phyloP scores from a whole-genome alignment of 2,329 filamentous ascomycete genomes.

The Colletotrichum neosansevieriae region DNA sequence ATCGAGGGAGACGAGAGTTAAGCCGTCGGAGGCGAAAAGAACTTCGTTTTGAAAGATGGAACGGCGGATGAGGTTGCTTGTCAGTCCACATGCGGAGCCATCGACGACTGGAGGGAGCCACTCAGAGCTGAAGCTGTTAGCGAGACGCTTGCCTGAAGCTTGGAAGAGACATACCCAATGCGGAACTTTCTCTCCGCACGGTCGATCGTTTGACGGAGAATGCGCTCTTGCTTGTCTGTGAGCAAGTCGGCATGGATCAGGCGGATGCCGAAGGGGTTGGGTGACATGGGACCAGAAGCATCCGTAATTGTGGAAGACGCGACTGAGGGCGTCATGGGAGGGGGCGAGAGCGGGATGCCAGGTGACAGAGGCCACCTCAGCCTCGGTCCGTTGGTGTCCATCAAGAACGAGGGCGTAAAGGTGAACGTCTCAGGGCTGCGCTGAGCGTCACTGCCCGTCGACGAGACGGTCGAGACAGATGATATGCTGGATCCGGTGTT shows the following conservation, averaged over 20 bases:
- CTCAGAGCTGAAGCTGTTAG: conserved; percentile 47
- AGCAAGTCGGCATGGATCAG: conserved; percentile 63
- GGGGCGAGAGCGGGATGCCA: conserved; percentile 54
- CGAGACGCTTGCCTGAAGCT: neutral
- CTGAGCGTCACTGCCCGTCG: conserved; percentile 42
- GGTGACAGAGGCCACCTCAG: conserved; percentile 53
- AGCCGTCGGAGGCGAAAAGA: conserved; percentile 69
- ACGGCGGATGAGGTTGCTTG: conserved; percentile 64
- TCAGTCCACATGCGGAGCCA: conserved; percentile 59
- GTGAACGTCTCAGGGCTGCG: conserved; percentile 49
- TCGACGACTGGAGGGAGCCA: conserved; percentile 59
- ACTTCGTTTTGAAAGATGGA: conserved; percentile 71
- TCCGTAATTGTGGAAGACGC: conserved; percentile 53
- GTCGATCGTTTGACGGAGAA: conserved; percentile 60
- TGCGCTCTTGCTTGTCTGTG: conserved; percentile 59
- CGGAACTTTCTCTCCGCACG: conserved; percentile 63
- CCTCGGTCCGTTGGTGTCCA: conserved; percentile 46
- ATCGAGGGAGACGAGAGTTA: conserved; percentile 71
- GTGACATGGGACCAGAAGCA: conserved; percentile 48
- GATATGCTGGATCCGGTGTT: conserved; percentile 49
- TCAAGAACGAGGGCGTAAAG: conserved; percentile 47
- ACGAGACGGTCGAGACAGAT: conserved; percentile 35
- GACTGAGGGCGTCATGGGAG: conserved; percentile 63
- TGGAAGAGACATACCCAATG: conserved; percentile 43
- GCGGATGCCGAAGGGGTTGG: conserved; percentile 60